These are phyloP conservation scores for Ophiocordyceps camponoti-leonardi DNA, from an alignment of 2,329 filamentous ascomycete genomes.

Conservation along the genomic window DNA sequence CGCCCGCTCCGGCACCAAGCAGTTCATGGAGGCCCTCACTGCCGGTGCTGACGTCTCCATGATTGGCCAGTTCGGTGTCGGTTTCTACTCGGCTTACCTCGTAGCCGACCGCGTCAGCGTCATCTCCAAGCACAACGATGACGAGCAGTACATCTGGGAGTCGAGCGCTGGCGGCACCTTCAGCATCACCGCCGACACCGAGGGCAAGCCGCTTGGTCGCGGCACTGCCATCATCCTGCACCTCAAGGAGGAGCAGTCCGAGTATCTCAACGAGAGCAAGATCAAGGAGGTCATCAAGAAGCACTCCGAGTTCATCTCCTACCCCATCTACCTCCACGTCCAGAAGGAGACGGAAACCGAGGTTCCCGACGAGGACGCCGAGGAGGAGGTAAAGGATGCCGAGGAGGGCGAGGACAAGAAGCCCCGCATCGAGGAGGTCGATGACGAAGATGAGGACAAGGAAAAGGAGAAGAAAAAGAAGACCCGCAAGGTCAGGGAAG, in stretches of 20 bases:
- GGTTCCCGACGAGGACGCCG: conserved; percentile 89
- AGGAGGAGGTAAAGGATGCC: conserved; percentile 43
- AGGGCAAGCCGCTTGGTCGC: conserved; percentile 79
- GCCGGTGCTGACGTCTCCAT: conserved; percentile 99
- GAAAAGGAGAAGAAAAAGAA: conserved; percentile 83
- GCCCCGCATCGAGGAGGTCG: conserved; percentile 86
- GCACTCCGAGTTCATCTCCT: conserved; percentile 99
- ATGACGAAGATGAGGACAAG: conserved; percentile 69
- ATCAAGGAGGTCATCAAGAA: conserved; percentile 99
- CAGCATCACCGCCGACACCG: conserved; percentile 77
- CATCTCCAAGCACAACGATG: conserved; percentile 97
- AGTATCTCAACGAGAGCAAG: conserved; percentile 97
- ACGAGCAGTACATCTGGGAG: conserved; percentile 99
- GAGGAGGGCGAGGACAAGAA: conserved; percentile 83
- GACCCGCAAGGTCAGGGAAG: conserved; percentile 99
- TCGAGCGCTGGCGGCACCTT: conserved; percentile 95
- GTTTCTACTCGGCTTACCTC: conserved; percentile 99
- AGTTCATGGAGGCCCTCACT: conserved; percentile 99
- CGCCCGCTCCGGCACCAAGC: conserved; percentile 97
- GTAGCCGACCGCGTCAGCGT: conserved; percentile 94
- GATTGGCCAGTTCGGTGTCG: conserved; percentile 99
- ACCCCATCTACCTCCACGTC: conserved; percentile 99
- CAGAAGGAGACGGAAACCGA: conserved; percentile 98
- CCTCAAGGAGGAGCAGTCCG: conserved; percentile 97
- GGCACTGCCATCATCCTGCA: conserved; percentile 97